A percentile compares a stretch with the other conserved stretches of the same genome.
Conservation (phyloP, 2,329 filamentous ascomycete species). For the Metarhizium humberi region DNA sequence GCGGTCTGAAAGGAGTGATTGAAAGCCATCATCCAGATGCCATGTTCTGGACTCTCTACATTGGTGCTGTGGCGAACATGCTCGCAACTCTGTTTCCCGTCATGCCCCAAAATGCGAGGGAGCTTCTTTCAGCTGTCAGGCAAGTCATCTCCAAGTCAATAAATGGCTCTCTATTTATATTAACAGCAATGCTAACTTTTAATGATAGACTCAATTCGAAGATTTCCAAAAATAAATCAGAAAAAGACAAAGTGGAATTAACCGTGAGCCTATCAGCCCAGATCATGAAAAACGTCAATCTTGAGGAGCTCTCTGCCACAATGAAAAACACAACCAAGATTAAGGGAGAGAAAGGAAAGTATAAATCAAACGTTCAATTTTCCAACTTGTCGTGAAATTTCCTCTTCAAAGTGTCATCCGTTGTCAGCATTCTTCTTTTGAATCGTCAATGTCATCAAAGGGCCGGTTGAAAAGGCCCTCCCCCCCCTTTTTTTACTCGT, state of each 20-base stretch:
- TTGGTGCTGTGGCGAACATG: slow-evolving; percentile 37
- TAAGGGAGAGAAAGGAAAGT: slow-evolving; percentile 18
- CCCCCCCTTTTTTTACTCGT: background rate
- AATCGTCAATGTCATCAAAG: background rate
- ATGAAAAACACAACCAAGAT: slow-evolving; percentile 26
- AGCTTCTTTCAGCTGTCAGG: slow-evolving; percentile 29
- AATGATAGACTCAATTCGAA: slow-evolving; percentile 6
- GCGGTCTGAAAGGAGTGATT: slow-evolving; percentile 33
- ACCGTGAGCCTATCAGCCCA: slow-evolving; percentile 23
- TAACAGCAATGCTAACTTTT: background rate
- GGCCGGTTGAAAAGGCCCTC: background rate
- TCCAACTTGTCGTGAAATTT: slow-evolving; percentile 13
- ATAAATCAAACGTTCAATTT: slow-evolving; percentile 23
- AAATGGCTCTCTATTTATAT: background rate
- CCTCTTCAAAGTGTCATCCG: background rate
- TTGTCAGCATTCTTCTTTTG: background rate
- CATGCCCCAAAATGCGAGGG: slow-evolving; percentile 25
- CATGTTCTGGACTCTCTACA: slow-evolving; percentile 44
- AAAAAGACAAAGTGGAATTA: slow-evolving; percentile 28
- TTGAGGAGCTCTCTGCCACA: slow-evolving; percentile 22
- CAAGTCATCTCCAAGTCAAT: slow-evolving; percentile 14
- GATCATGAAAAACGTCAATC: slow-evolving; percentile 19
- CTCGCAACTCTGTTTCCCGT: slow-evolving; percentile 33
- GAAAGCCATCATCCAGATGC: slow-evolving; percentile 26
- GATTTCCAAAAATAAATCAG: slow-evolving; percentile 10